These are phyloP conservation scores for Rheum nobile DNA, from an alignment of 148 eudicot species.

Conservation along the genomic window DNA sequence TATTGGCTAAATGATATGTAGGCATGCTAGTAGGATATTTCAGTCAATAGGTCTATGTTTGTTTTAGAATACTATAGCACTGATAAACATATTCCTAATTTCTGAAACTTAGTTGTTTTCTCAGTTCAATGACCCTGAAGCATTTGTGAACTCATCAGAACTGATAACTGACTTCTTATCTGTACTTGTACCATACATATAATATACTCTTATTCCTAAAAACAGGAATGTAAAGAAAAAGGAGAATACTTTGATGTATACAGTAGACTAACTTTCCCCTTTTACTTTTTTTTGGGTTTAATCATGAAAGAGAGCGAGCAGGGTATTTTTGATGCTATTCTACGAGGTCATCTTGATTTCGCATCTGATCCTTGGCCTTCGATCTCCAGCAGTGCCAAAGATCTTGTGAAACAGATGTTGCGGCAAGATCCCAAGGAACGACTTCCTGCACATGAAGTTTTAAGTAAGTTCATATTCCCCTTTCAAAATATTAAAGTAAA, in stretches of 20 bases:
- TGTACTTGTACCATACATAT: not conserved
- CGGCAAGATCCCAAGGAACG: constrained; percentile 73
- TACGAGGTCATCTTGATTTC: constrained; percentile 81
- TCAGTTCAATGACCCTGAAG: not conserved
- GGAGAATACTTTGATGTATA: not conserved
- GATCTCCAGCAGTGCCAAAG: constrained; percentile 84
- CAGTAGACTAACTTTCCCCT: constrained; percentile 7
- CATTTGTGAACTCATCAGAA: not conserved
- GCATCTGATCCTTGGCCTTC: constrained; percentile 93
- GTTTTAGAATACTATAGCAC: not conserved
- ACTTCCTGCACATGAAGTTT: constrained; percentile 70
- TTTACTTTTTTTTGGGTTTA: not conserved
- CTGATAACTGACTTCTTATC: not conserved
- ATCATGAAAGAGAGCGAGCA: constrained; percentile 75
- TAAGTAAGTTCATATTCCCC: constrained; percentile 41
- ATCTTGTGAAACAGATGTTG: constrained; percentile 90
- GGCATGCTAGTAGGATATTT: not conserved
- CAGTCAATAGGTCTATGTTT: not conserved
- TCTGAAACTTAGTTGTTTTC: not conserved
- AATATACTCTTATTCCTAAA: not conserved
- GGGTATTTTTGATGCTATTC: constrained; percentile 73
- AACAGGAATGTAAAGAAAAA: not conserved
- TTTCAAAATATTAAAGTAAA: not conserved
- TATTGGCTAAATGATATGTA: not conserved
- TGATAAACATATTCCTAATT: not conserved